Evolutionary conservation across 1,284 basidiomycete genomes (phyloP), one percentile per base, ranked within the genome.

Genomic region (Clitocybe nebularis): DNA sequence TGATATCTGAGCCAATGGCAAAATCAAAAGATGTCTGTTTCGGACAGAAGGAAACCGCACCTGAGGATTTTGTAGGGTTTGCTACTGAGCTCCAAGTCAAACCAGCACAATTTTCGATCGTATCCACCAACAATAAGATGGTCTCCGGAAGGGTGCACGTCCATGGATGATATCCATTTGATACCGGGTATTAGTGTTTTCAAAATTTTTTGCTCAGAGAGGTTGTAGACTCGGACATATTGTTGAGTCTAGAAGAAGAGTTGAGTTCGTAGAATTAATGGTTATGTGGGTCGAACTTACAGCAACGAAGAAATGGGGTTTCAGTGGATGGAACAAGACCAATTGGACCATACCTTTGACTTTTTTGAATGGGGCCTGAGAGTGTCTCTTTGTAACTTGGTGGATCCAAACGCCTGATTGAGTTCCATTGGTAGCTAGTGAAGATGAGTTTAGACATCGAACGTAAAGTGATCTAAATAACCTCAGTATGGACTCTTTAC

Each of bases 61-160:
- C 93, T 82, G 54, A 99, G 71, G 44, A 96, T 84, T 68, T 96
- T 96, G 78, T 94, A 99, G 1, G 96, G 96, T 62, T 95, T 93
- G 53, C 89, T 85, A 56, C 86, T 89, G 42, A 99, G 79, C 59
- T 99, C 96, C 46, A 99, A 72, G 69, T 99, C 96, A 65, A 99
- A 99, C 96, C 96, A 99, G 58, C 91, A 93, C 11, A 99, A 71
- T 64, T 97, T 95, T 54, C 91, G 87, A 70, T 99, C 96, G 67
- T 99, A 99, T 40, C 89, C 89, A 47, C 96, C 96, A 32, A 99
- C 89, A 52, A 99, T 89, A 48, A 99, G 70, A 69, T 99, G 93
- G 59, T 98, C 93, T 29, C 93, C 93, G 39, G 84, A 84, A 5
- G 95, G 91, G 66, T 99, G 96, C 14, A 99, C 79, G 62, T 97